phyloP scores from a whole-genome alignment of 2,329 filamentous ascomycete genomes.

The Hymenoscyphus repandus region DNA sequence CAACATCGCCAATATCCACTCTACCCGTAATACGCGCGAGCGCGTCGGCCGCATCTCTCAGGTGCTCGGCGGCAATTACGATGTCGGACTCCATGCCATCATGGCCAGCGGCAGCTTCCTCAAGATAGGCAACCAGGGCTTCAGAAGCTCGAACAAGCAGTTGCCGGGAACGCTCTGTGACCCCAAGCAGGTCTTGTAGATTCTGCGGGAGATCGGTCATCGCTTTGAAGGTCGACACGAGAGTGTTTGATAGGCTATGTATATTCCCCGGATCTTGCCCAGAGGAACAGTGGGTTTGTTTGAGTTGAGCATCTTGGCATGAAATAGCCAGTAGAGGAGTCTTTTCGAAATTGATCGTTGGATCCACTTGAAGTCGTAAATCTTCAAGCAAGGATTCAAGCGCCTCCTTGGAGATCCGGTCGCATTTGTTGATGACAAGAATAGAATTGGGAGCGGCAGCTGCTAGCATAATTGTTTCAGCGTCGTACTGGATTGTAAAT shows the following conservation, averaged over 20 bases:
- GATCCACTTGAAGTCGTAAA: slow-evolving; percentile 37
- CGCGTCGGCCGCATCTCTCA: slow-evolving; percentile 73
- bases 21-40: slow-evolving; percentile 84
- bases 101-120: neutral
- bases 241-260: slow-evolving; percentile 58
- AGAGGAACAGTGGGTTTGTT: neutral
- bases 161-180: slow-evolving; percentile 82
- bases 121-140: slow-evolving; percentile 65
- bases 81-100: slow-evolving; percentile 61
- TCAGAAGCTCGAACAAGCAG: slow-evolving; percentile 68
- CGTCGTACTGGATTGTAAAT: slow-evolving; percentile 46
- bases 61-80: slow-evolving; percentile 82
- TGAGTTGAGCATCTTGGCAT: slow-evolving; percentile 54
- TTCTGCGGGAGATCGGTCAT: slow-evolving; percentile 69
- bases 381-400: slow-evolving; percentile 36
- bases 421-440: slow-evolving; percentile 59
- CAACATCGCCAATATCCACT: slow-evolving; percentile 81
- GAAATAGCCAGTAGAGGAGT: slow-evolving; percentile 60
- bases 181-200: slow-evolving; percentile 79
- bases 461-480: slow-evolving; percentile 51
- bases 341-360: slow-evolving; percentile 16
- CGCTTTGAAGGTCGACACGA: slow-evolving; percentile 61
- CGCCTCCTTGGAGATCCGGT: slow-evolving; percentile 37
- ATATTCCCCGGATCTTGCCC: slow-evolving; percentile 57
- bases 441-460: slow-evolving; percentile 44